Base-by-base conservation (phyloP, 2,329 filamentous ascomycete genomes). In the Calonectria pteridis region DNA sequence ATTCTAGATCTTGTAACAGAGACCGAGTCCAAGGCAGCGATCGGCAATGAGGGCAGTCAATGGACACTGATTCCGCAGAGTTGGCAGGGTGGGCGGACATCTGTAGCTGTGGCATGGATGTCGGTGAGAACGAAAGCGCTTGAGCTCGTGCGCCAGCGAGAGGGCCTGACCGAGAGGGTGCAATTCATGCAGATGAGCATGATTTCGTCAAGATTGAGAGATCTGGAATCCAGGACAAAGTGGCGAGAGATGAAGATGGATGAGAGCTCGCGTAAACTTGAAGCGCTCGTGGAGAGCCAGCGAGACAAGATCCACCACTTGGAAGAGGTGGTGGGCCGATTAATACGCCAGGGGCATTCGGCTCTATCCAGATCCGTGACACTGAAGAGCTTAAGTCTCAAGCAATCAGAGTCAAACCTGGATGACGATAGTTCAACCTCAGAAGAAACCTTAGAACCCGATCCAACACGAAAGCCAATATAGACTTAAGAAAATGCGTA, bases 151-250 rank as follows among this genome's bases (percentile, higher is more conserved):
- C 82, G 86, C 31, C 86, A 88, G 81, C 83, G 87, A 59, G 86
- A 88, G 67, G 84, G 85, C 3, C 76, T 88, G 76, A 87, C 86
- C 2, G 83, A 82, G 10, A 82, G 86, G 46, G 86, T 89, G 50
- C 83, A 87, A 62, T 89, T 88, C 75, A 84, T 87, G 69, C 86
- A 89, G 78, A 86, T 87, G 83, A 87, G 85, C 80, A 86, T 88
- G 83, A 84, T 88, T 35, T 85, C 86, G 55, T 87, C 87, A 81
- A 80, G 83, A 65, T 79, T 86, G 65, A 76, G 82, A 13, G 82
- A 85, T 43, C 78, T 86, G 13, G 84, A 86, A 76, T 77, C 76
- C 29, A 78, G 79, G 63, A 81, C 80, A 11, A 81, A 77, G 35
- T 78, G 77, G 78, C 78, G 78, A n/a, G 82, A 84, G 67, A 73